Conservation (phyloP, 2,329 filamentous ascomycete species). For the Hypomyces perniciosus region DNA sequence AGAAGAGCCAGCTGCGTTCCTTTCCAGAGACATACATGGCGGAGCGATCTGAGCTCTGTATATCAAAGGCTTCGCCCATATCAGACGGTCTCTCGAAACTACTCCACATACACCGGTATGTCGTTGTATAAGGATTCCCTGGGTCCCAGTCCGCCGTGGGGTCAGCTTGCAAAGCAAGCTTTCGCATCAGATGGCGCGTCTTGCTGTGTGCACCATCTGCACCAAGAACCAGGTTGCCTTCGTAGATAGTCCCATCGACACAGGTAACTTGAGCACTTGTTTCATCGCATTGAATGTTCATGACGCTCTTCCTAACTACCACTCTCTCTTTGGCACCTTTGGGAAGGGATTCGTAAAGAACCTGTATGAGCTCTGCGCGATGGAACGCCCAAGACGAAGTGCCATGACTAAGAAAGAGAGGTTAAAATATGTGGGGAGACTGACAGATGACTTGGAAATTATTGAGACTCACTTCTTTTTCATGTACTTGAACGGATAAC, state of each 20-base stretch:
- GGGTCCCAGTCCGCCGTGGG: conserved; percentile 16
- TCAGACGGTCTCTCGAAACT: conserved; percentile 20
- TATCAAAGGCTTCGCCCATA: conserved; percentile 25
- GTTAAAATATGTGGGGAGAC: background rate
- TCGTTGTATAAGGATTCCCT: conserved; percentile 25
- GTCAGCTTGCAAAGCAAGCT: conserved; percentile 19
- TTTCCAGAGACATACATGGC: conserved; percentile 25
- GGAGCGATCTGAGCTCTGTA: conserved; percentile 22
- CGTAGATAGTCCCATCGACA: conserved; percentile 27
- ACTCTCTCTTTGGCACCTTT: conserved; percentile 22
- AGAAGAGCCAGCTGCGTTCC: conserved; percentile 26
- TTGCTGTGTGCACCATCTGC: conserved; percentile 39
- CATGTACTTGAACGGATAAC: conserved; percentile 17
- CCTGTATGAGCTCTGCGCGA: conserved; percentile 28
- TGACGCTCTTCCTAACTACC: conserved; percentile 21
- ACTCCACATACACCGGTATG: conserved; percentile 30
- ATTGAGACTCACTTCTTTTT: conserved; percentile 20
- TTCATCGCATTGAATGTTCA: conserved; percentile 16
- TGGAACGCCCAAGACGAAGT: conserved; percentile 24
- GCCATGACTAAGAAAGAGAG: conserved; percentile 21
- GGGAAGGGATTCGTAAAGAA: conserved; percentile 26
- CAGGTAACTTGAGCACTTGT: conserved; percentile 25
- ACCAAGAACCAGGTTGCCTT: conserved; percentile 33
- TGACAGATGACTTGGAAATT: background rate
- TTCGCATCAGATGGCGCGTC: conserved; percentile 29